phyloP scores from a whole-genome alignment of 1,284 basidiomycete species.

The Apiotrichum montevideense region DNA sequence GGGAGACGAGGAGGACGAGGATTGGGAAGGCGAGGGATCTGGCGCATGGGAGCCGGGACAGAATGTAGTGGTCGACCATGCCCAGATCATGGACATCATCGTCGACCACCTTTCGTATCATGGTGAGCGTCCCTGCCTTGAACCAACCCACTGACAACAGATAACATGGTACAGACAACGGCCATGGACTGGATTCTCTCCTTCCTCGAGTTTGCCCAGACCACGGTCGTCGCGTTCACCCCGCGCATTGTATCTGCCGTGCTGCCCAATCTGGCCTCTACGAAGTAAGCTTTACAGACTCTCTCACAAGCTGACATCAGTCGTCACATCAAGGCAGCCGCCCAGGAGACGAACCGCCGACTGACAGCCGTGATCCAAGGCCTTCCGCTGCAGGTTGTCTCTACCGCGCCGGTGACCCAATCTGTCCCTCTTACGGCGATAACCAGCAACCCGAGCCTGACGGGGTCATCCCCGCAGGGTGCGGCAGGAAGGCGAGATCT shows the following conservation, averaged over 20 bases:
- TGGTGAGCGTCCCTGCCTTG: constrained; percentile 54
- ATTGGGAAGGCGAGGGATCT: constrained; percentile 42
- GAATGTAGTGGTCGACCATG: constrained; percentile 84
- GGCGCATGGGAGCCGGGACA: constrained; percentile 85
- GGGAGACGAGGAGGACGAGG: constrained; percentile 28
- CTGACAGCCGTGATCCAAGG: constrained; percentile 79
- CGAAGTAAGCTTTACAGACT: constrained; percentile 23
- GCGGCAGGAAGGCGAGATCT: constrained; percentile 4
- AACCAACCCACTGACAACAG: constrained; percentile 46
- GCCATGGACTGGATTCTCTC: constrained; percentile 88
- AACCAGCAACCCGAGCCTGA: constrained; percentile 4
- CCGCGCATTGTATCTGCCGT: constrained; percentile 87
- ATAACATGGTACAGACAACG: constrained; percentile 82
- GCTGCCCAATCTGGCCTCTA: constrained; percentile 80
- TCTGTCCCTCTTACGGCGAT: background rate
- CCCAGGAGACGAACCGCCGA: constrained; percentile 77
- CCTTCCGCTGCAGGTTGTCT: constrained; percentile 60
- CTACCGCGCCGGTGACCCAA: constrained; percentile 37
- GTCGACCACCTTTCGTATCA: constrained; percentile 81
- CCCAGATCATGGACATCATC: constrained; percentile 87
- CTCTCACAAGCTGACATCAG: constrained; percentile 15
- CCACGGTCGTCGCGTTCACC: constrained; percentile 90
- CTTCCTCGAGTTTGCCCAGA: constrained; percentile 78
- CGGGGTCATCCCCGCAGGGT: constrained; percentile 27
- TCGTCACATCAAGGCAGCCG: constrained; percentile 79